Conservation (phyloP, 805 yeast species). For the Blastobotrys americana region DNA sequence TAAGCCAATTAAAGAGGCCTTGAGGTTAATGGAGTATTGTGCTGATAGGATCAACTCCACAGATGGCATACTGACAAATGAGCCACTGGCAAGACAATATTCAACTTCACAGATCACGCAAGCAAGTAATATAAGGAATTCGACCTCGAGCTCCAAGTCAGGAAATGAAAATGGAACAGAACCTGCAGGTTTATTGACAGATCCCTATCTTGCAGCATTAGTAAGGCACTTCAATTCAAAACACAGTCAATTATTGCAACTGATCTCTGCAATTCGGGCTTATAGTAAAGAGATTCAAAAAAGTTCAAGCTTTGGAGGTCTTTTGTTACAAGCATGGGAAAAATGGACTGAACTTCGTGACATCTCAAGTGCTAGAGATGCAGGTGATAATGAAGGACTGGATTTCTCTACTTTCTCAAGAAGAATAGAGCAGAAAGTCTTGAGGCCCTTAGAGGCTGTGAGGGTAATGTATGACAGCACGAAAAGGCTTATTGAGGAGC, state of each 20-base stretch:
- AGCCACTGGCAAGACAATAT: too few species aligned
- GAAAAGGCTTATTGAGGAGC: slow-evolving; percentile 11
- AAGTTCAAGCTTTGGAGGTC: slow-evolving; percentile 4
- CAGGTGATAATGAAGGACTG: slow-evolving; percentile 13
- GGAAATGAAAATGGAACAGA: slow-evolving; percentile 8
- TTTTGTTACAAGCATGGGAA: slow-evolving; percentile 7
- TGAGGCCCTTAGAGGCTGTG: slow-evolving; percentile 14
- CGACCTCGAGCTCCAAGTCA: slow-evolving; percentile 1
- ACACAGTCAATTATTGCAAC: slow-evolving; percentile 7
- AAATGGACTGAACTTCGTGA: slow-evolving; percentile 14
- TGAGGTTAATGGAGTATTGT: slow-evolving; percentile 11
- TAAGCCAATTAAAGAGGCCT: slow-evolving; percentile 24
- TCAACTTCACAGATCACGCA: slow-evolving; percentile 2
- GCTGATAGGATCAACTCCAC: slow-evolving; percentile 21
- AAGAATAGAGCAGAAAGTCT: slow-evolving; percentile 16
- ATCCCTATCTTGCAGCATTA: not conserved
- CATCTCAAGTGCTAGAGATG: slow-evolving; percentile 15
- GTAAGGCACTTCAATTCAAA: not conserved
- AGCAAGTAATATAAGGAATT: not conserved
- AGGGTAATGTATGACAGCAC: slow-evolving; percentile 18
- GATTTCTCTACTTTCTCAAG: slow-evolving; percentile 13
- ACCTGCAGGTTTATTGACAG: slow-evolving; percentile 4
- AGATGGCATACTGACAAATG: not conserved
- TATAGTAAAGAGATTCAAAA: not conserved
- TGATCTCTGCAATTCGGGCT: slow-evolving; percentile 11